phyloP scores from a whole-genome alignment of 2,329 filamentous ascomycete species.

The Hortaea sp. region DNA sequence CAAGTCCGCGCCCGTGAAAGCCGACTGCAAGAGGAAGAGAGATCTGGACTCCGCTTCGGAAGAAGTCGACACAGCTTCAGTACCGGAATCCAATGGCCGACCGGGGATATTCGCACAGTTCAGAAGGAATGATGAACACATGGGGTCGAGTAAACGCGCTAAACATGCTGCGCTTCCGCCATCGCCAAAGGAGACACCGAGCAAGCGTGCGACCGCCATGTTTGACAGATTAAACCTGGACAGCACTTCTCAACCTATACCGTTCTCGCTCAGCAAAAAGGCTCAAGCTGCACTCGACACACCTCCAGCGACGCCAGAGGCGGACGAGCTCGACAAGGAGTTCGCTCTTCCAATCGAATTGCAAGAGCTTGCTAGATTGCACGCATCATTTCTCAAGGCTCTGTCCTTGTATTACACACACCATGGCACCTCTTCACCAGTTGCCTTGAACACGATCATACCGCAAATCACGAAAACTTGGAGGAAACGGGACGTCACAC shows the following conservation, averaged over 20 bases:
- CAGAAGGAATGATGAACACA: constrained; percentile 1
- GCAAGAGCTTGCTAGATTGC: constrained; percentile 34
- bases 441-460: constrained; percentile 31
- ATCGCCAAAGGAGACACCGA: constrained; percentile 25
- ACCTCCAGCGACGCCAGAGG: constrained; percentile 23
- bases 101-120: constrained; percentile 9
- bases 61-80: constrained; percentile 4
- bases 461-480: constrained; percentile 34
- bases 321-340: constrained; percentile 7
- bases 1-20: constrained; percentile 6
- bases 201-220: constrained; percentile 22
- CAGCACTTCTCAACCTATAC: constrained; percentile 10
- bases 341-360: constrained; percentile 30
- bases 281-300: constrained; percentile 18
- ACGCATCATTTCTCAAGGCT: constrained; percentile 40
- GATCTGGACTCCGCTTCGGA: constrained; percentile 12
- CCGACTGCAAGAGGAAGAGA: constrained; percentile 18
- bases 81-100: constrained; percentile 1
- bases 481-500: constrained; percentile 35
- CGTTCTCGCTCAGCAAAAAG: constrained; percentile 10
- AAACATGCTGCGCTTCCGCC: constrained; percentile 18
- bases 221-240: constrained; percentile 25
- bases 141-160: constrained; percentile 18
- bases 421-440: constrained; percentile 36
- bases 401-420: constrained; percentile 41